Evolutionary conservation across 1,139 yeast species (phyloP).

Genomic region (Hanseniaspora uvarum): DNA sequence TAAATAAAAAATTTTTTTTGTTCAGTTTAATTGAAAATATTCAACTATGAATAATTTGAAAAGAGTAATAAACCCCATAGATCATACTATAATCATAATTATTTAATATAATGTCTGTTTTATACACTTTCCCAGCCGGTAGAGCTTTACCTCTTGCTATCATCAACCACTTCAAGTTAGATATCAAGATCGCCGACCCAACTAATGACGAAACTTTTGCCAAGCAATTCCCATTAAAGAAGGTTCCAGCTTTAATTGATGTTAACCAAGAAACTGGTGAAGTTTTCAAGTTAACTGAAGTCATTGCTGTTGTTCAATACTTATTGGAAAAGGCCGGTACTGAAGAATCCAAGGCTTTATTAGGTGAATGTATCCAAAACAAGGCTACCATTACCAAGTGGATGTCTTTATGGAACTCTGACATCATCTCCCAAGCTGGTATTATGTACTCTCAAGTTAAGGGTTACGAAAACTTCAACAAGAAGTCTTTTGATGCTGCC

Average conservation of each 20-base stretch:
- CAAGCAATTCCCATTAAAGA: slow-evolving; percentile 55
- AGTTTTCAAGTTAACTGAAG: slow-evolving; percentile 63
- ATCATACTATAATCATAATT: not conserved
- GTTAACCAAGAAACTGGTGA: slow-evolving; percentile 71
- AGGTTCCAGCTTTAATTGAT: slow-evolving; percentile 68
- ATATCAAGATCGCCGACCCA: slow-evolving; percentile 26
- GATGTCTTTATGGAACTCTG: slow-evolving; percentile 70
- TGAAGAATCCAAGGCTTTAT: slow-evolving; percentile 19
- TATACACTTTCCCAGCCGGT: slow-evolving; percentile 42
- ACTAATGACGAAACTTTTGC: slow-evolving; percentile 35
- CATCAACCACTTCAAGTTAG: slow-evolving; percentile 39
- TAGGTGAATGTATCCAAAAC: slow-evolving; percentile 45
- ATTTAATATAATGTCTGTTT: slow-evolving; percentile 44
- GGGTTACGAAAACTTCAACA: slow-evolving; percentile 62
- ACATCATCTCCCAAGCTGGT: slow-evolving; percentile 42
- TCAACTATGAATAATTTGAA: not conserved
- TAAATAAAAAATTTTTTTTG: not conserved
- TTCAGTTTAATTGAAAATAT: not conserved
- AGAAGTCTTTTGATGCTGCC: slow-evolving; percentile 59
- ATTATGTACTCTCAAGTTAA: slow-evolving; percentile 36
- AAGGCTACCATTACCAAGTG: slow-evolving; percentile 67
- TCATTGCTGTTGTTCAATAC: slow-evolving; percentile 55
- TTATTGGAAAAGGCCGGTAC: slow-evolving; percentile 27
- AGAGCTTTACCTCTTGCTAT: slow-evolving; percentile 52
- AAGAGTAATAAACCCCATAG: not conserved